Conservation (phyloP, 73 alveolate genomes). For the Paramecium bursaria region DNA sequence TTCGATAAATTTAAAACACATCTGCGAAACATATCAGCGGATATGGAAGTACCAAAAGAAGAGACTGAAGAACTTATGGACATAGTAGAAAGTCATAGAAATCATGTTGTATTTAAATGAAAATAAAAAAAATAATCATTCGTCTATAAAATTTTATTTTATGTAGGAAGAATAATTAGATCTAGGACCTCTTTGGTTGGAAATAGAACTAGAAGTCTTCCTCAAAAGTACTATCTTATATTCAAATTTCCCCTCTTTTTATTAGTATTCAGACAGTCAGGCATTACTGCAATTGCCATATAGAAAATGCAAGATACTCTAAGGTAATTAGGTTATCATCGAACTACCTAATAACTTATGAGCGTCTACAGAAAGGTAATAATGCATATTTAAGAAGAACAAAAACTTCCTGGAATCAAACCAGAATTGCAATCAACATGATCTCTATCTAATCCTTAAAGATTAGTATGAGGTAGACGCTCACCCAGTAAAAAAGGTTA, state of each 20-base stretch:
- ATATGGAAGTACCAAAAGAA: constrained; percentile 33
- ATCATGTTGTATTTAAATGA: too few relatives aligned
- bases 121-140: too few relatives aligned
- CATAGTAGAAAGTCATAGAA: too few relatives aligned
- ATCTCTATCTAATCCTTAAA: constrained; percentile 36
- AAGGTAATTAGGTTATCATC: constrained; percentile 49
- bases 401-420: constrained; percentile 57
- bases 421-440: constrained; percentile 60
- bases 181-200: constrained; percentile 39
- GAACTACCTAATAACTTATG: constrained; percentile 11
- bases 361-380: constrained; percentile 48
- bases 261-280: constrained; percentile 29
- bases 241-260: neutral
- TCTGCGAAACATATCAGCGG: constrained; percentile 27
- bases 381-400: neutral
- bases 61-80: constrained; percentile 48
- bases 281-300: constrained; percentile 11
- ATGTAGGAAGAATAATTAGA: too few relatives aligned
- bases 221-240: constrained; percentile 6
- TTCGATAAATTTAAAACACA: constrained; percentile 51
- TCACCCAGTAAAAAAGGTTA: constrained; percentile 29
- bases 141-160: too few relatives aligned
- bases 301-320: constrained; percentile 41
- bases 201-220: constrained; percentile 45
- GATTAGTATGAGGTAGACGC: constrained; percentile 50